Conservation (phyloP, 805 yeast genomes). For the Metahyphopichia silvanorum region DNA sequence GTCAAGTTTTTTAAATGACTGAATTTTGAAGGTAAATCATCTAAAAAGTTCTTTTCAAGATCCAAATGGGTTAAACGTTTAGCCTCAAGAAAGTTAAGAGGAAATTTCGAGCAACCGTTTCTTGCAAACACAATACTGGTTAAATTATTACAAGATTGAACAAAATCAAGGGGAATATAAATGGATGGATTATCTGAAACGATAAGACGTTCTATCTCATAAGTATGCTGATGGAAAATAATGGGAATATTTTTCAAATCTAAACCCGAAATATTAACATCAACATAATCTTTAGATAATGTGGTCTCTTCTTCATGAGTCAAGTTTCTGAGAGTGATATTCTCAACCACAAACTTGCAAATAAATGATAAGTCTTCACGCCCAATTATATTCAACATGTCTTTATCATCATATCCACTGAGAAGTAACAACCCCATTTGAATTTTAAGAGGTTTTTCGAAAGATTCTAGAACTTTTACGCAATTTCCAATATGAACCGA, state of each 20-base stretch:
- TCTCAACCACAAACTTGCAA: conserved; percentile 74
- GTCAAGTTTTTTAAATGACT: conserved; percentile 52
- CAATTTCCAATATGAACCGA: conserved; percentile 74
- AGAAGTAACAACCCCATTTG: conserved; percentile 70
- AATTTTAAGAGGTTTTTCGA: conserved; percentile 73
- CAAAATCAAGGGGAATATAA: conserved; percentile 77
- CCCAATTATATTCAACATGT: conserved; percentile 73
- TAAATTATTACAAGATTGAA: conserved; percentile 76
- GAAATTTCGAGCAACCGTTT: conserved; percentile 73
- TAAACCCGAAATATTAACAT: conserved; percentile 69
- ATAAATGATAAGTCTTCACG: conserved; percentile 80
- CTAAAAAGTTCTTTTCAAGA: conserved; percentile 75
- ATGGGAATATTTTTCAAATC: conserved; percentile 84
- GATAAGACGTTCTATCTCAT: conserved; percentile 76
- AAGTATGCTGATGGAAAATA: conserved; percentile 72
- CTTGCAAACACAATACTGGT: conserved; percentile 63
- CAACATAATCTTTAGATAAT: conserved; percentile 61
- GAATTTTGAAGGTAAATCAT: conserved; percentile 56
- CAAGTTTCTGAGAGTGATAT: conserved; percentile 56
- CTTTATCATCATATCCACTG: conserved; percentile 79
- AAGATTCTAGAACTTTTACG: conserved; percentile 66
- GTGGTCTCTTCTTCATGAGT: conserved; percentile 70
- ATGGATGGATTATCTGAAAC: conserved; percentile 86
- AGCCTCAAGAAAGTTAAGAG: conserved; percentile 69
- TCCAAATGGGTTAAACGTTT: conserved; percentile 63